Evolutionary conservation across 2,329 filamentous ascomycete species (phyloP).

Genomic region (Trichoderma sp.): DNA sequence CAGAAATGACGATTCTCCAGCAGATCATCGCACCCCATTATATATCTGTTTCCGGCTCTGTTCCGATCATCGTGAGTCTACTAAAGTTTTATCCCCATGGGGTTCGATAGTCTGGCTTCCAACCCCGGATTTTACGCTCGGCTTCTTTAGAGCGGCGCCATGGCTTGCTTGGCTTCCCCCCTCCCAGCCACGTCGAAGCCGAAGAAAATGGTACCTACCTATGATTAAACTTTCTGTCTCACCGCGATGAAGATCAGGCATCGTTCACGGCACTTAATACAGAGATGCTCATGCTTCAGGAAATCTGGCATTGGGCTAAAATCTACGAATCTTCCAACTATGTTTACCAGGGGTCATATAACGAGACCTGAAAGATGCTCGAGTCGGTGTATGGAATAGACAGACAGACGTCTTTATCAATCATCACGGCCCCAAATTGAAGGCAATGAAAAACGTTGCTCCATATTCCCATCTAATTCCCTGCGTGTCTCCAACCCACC

Average conservation of each 20-base stretch:
- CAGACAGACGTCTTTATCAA: too few species aligned
- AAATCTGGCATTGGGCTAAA: too few species aligned
- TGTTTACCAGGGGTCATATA: too few species aligned
- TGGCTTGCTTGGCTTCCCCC: neutral
- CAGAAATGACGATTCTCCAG: neutral
- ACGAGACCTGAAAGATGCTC: too few species aligned
- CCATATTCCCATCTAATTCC: slow-evolving; percentile 8
- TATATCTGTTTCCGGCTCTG: slow-evolving; percentile 2
- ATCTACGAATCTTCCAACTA: too few species aligned
- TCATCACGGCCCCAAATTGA: too few species aligned
- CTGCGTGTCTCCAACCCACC: neutral
- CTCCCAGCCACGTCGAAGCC: slow-evolving; percentile 18
- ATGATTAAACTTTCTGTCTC: neutral
- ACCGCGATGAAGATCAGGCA: neutral
- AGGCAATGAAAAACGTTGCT: neutral
- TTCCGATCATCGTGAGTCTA: neutral
- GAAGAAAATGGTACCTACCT: slow-evolving; percentile 9
- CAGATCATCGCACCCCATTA: neutral
- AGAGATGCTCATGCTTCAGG: too few species aligned
- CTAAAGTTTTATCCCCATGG: slow-evolving; percentile 6
- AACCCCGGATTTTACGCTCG: slow-evolving; percentile 17
- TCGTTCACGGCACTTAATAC: too few species aligned
- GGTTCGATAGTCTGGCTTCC: slow-evolving; percentile 14
- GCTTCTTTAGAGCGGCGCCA: slow-evolving; percentile 11
- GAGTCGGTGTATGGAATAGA: too few species aligned